Evolutionary conservation across 192 early-diverging fungal species (phyloP), one percentile per base, ranked within the genome.

Genomic region (Entophlyctis luteolus): DNA sequence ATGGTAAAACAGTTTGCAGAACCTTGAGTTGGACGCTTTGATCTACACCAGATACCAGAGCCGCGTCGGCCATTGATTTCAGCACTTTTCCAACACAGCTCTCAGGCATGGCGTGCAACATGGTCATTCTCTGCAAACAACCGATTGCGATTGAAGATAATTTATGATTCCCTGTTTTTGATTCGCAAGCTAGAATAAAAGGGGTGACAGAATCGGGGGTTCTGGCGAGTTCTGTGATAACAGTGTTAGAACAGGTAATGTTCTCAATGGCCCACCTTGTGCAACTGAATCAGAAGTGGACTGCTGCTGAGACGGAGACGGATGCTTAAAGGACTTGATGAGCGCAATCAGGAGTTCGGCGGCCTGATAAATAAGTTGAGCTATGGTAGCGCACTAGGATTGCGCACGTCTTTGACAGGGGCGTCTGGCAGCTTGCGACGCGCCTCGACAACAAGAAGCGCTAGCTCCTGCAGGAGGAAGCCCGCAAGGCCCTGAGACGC

Each of bases 11-110:
- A 10, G 90, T 93, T 70, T 99, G 96, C 39, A 99, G 75, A 14
- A 94, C 86, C 63, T 95, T 97, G 37, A 99, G 76, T 71, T 99
- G 96, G 25, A 94, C 89, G 84, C 39, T 90, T 81, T 31, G 84
- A 88, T 31, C 95, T 77, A 2, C 87, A 85, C 46, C 84, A 75
- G 29, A 96, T 62, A 12, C 91, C 78, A 14, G 78, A 81, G 46
- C 27, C 14, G 29, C 56, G 20, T 76, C 55, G 16, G 12, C 48
- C 31, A 76, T 29, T 29, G 46, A 18, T 31, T 59, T 60, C 3
- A 36, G 25, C 8, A 70, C 65, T 1, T 27, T 54, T 20, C 68
- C 56, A 33, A 83, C 65, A 18, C 78, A 76, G 33, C 84, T 83
- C 76, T 85, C 86, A 29, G 88, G 88, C 53, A 93, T 82, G 14